Conservation (phyloP, 78 protist species). For the Isochrysis galbana region DNA sequence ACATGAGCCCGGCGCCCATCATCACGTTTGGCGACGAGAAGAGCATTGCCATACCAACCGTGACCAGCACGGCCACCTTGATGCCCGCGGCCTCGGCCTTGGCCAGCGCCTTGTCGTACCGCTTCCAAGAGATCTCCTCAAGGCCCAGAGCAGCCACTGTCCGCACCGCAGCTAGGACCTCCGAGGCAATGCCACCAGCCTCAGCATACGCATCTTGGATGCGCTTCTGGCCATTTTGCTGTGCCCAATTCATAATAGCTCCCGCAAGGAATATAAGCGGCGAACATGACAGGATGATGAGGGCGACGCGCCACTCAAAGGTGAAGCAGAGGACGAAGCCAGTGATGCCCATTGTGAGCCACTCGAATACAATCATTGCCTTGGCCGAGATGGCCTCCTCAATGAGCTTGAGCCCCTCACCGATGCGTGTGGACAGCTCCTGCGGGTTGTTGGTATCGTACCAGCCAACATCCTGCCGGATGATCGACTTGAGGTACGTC, state of each 20-base stretch:
- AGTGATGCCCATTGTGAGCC: neutral
- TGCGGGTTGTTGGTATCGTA: slow-evolving; percentile 51
- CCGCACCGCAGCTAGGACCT: slow-evolving; percentile 65
- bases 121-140: slow-evolving; percentile 18
- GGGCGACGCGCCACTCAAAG: neutral
- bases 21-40: neutral
- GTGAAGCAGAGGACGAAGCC: neutral
- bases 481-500: slow-evolving; percentile 57
- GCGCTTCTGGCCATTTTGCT: neutral
- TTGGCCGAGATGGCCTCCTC: slow-evolving; percentile 46
- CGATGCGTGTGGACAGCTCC: slow-evolving; percentile 22
- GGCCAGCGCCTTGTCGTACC: slow-evolving; percentile 25
- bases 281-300: too few relatives aligned
- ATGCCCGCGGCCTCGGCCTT: slow-evolving; percentile 48
- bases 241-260: neutral
- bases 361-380: neutral
- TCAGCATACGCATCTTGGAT: slow-evolving; percentile 60
- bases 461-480: slow-evolving; percentile 74
- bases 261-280: neutral
- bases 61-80: neutral
- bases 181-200: slow-evolving; percentile 76
- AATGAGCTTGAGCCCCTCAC: slow-evolving; percentile 61
- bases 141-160: slow-evolving; percentile 72
- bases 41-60: neutral
- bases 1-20: neutral